Evolutionary conservation across 805 yeast species (phyloP), one percentile per base, ranked within the genome.

Genomic region (Hanseniaspora thailandica): DNA sequence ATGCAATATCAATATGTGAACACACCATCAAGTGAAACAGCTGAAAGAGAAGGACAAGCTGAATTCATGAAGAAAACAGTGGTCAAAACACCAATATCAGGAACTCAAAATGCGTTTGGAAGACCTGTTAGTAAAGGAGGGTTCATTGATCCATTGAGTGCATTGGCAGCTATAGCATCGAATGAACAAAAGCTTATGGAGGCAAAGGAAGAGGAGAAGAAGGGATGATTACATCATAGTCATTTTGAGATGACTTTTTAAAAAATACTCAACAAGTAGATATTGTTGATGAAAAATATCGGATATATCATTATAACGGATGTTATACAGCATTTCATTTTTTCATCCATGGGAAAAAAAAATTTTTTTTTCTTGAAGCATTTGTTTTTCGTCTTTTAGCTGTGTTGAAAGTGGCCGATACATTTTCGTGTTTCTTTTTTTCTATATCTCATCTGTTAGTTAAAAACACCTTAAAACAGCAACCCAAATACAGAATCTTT

Each of bases 91-190:
- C 20, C 17, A 34, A 9, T 4, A 34, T 10, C 38, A 3, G 38
- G 38, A 17, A 13, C 33, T 10, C 33, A 3, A 30, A 51, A 58
- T 8, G 15, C 10, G 5, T 43, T 17, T 12, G 8, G 36, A 5
- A 43, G 46, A 43, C 46, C 46, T 17, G 19, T 13, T 13, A 43
- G 10, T 3, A 43, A 30, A 12, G 25, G 46, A 4, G 34, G 35
- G 8, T 47, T 47, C 9, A 30, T 60, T 50, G 69, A 67, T 49
- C 71, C 71, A 5, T 48, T 67, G 40, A 69, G 69, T 30, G 70
- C 69, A 2, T 56, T 67, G 13, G 71, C 71, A 2, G 71, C 71
- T 1, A 62, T 67, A 9, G 71, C 71, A 9, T 67, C 71, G 3
- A 67, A 68, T 10, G 55, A 53, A 19, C 51, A 47, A 19, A 53